These are phyloP conservation scores for Nannochloris sp. DNA, from an alignment of 139 green algal genomes.

Conservation along the genomic window DNA sequence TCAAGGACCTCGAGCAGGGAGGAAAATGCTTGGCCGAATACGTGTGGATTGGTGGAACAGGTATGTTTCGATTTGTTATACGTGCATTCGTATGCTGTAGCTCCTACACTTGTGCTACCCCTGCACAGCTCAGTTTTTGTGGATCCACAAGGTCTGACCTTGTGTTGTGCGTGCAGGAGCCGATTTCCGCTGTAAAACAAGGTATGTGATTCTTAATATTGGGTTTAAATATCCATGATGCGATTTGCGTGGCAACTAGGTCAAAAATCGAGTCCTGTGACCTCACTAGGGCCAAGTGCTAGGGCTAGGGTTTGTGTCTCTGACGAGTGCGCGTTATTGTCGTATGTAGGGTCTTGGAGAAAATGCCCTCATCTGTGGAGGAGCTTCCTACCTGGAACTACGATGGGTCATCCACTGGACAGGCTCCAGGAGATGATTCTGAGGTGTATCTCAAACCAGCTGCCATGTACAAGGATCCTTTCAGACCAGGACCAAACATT, in stretches of 20 bases:
- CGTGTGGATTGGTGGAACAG: slow-evolving; percentile 84
- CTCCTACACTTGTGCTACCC: not conserved
- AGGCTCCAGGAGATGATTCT: slow-evolving; percentile 83
- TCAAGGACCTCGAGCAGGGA: slow-evolving; percentile 24
- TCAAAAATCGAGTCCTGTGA: not conserved
- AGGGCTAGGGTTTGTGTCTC: not conserved
- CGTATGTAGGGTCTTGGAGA: slow-evolving; percentile 25
- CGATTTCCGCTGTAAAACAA: slow-evolving; percentile 74
- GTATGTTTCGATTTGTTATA: slow-evolving; percentile 5
- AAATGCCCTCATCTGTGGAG: slow-evolving; percentile 36
- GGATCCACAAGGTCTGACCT: not conserved
- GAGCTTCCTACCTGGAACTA: slow-evolving; percentile 96
- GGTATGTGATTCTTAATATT: slow-evolving; percentile 7
- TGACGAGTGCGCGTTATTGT: not conserved
- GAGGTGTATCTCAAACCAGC: slow-evolving; percentile 78
- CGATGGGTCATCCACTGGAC: slow-evolving; percentile 85
- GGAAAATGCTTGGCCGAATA: slow-evolving; percentile 66
- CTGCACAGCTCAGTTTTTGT: not conserved
- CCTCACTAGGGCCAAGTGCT: not conserved
- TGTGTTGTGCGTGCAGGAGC: slow-evolving; percentile 7
- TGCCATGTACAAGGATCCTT: slow-evolving; percentile 68
- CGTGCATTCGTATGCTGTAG: not conserved
- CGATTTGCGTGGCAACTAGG: not conserved
- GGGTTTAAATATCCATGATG: not conserved
- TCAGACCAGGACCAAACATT: slow-evolving; percentile 85